phyloP scores from a whole-genome alignment of 1,139 yeast genomes.

The Yarrowia galli region DNA sequence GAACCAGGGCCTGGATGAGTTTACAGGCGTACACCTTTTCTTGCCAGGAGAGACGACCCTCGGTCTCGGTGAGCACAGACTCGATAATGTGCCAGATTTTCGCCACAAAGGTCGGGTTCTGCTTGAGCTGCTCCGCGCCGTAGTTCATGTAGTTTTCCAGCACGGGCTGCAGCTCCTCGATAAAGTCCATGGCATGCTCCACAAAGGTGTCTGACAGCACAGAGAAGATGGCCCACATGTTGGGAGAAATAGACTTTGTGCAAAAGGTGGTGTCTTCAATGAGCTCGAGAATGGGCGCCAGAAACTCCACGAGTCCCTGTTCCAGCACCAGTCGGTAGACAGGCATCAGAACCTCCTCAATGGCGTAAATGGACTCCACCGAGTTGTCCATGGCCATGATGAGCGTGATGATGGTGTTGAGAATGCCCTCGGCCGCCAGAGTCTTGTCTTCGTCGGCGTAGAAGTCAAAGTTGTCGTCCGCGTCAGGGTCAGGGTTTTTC shows the following conservation, averaged over 20 bases:
- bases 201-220: constrained; percentile 62
- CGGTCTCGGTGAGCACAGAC: constrained; percentile 50
- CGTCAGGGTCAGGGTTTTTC: constrained; percentile 47
- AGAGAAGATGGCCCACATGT: constrained; percentile 77
- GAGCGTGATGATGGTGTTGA: constrained; percentile 89
- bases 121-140: constrained; percentile 62
- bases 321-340: constrained; percentile 71
- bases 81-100: constrained; percentile 51
- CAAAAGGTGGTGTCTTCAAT: constrained; percentile 86
- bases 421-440: constrained; percentile 84
- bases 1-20: constrained; percentile 62
- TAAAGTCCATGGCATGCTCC: constrained; percentile 62
- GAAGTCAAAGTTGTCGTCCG: constrained; percentile 52
- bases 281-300: constrained; percentile 81
- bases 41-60: constrained; percentile 50
- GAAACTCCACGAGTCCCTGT: constrained; percentile 75
- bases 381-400: constrained; percentile 86
- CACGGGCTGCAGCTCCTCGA: constrained; percentile 80
- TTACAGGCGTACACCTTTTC: constrained; percentile 46
- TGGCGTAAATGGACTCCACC: constrained; percentile 64
- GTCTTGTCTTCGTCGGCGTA: constrained; percentile 71
- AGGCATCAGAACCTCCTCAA: constrained; percentile 79
- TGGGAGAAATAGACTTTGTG: constrained; percentile 71
- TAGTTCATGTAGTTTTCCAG: constrained; percentile 79
- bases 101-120: constrained; percentile 48